Evolutionary conservation across 352 stramenopile genomes (phyloP).

Genomic region (Pythium utonaiense): DNA sequence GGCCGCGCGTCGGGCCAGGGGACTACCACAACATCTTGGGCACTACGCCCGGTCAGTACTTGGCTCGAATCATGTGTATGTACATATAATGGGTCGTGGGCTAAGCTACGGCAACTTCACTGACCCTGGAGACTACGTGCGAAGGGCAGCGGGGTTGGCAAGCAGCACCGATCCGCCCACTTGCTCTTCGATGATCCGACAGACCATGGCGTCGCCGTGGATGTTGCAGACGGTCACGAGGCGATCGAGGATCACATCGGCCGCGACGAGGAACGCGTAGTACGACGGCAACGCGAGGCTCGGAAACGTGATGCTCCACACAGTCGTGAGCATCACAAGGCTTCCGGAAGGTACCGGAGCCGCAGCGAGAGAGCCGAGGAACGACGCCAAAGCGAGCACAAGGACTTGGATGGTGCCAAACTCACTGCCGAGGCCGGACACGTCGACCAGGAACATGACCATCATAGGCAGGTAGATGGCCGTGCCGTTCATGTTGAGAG

Average conservation of each 20-base stretch:
- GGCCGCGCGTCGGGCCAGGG: no score
- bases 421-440: slow-evolving; percentile 35
- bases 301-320: slow-evolving; percentile 72
- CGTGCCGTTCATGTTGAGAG: slow-evolving; percentile 73
- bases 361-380: slow-evolving; percentile 58
- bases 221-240: slow-evolving; percentile 75
- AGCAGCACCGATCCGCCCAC: slow-evolving; percentile 33
- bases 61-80: no score
- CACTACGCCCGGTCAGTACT: no score
- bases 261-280: slow-evolving; percentile 60
- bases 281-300: slow-evolving; percentile 43
- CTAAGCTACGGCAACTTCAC: neutral
- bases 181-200: slow-evolving; percentile 67
- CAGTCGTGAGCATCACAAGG: slow-evolving; percentile 58
- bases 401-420: slow-evolving; percentile 37
- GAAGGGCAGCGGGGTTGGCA: slow-evolving; percentile 14
- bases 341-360: slow-evolving; percentile 55
- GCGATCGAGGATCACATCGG: slow-evolving; percentile 71
- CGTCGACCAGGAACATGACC: slow-evolving; percentile 69
- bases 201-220: slow-evolving; percentile 69
- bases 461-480: slow-evolving; percentile 73
- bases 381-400: slow-evolving; percentile 50
- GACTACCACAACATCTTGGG: no score
- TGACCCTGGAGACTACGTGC: slow-evolving; percentile 1
- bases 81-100: neutral